These are phyloP conservation scores for Hypomyces perniciosus DNA, from an alignment of 2,329 filamentous ascomycete species.

Conservation along the genomic window DNA sequence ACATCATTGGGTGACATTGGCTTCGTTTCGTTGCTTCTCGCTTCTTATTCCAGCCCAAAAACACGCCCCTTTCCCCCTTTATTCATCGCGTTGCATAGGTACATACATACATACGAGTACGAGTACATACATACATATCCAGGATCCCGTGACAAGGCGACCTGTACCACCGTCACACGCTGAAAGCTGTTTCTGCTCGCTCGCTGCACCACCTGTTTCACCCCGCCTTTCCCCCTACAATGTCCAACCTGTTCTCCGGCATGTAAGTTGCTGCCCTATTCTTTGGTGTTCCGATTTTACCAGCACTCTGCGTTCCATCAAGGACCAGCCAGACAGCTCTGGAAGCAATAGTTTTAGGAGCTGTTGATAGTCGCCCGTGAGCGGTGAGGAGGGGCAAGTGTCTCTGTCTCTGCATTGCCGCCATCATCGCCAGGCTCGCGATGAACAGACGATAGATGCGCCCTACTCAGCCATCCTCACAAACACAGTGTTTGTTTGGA, in stretches of 20 bases:
- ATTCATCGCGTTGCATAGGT: neutral
- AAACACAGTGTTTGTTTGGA: too few relatives aligned
- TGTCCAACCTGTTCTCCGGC: slow-evolving; percentile 58
- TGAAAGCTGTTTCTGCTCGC: neutral
- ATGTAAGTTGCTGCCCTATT: slow-evolving; percentile 43
- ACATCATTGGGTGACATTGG: too few relatives aligned
- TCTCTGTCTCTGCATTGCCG: neutral
- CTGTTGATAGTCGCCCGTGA: neutral
- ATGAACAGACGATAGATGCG: neutral
- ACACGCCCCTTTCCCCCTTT: slow-evolving; percentile 1
- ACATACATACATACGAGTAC: too few relatives aligned
- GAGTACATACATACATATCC: too few relatives aligned
- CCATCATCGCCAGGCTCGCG: neutral
- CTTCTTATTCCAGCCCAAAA: too few relatives aligned
- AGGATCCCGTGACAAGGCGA: slow-evolving; percentile 13
- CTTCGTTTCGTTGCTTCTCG: too few relatives aligned
- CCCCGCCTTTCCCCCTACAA: slow-evolving; percentile 26
- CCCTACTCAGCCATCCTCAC: too few relatives aligned
- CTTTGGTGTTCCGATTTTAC: neutral
- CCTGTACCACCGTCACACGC: neutral
- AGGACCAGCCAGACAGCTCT: neutral
- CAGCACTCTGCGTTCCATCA: neutral
- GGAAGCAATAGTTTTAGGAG: neutral
- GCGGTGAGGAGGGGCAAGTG: slow-evolving; percentile 17
- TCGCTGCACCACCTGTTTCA: slow-evolving; percentile 8